phyloP scores from a whole-genome alignment of 495 filamentous ascomycete genomes.

The Penicillium salamii region DNA sequence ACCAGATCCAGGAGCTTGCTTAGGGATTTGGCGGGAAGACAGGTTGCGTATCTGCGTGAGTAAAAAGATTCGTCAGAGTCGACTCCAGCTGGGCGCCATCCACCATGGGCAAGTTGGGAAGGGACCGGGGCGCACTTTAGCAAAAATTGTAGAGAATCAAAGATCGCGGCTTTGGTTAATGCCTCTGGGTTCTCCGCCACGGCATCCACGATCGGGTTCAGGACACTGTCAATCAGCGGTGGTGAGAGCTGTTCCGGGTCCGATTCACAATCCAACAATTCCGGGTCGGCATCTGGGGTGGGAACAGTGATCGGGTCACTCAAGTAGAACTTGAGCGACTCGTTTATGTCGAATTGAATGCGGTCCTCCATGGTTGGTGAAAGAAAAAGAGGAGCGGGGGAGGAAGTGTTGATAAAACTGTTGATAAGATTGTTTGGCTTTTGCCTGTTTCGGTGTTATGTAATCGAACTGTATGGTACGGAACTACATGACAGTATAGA shows the following conservation, averaged over 20 bases:
- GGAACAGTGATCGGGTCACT: conserved; percentile 80
- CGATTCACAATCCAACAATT: conserved; percentile 84
- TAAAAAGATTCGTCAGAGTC: conserved; percentile 62
- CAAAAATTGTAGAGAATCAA: conserved; percentile 92
- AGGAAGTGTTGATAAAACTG: conserved; percentile 23
- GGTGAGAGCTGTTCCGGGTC: conserved; percentile 81
- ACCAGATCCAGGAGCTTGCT: conserved; percentile 94
- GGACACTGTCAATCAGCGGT: conserved; percentile 72
- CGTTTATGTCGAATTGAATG: conserved; percentile 89
- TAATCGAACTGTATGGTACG: too few species aligned
- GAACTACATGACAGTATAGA: too few species aligned
- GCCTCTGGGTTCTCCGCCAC: conserved; percentile 89
- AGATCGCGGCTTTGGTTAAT: conserved; percentile 69
- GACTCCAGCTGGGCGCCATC: conserved; percentile 37
- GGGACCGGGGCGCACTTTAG: conserved; percentile 86
- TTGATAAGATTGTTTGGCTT: conserved; percentile 27
- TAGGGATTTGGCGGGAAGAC: conserved; percentile 73
- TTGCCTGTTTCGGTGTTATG: conserved; percentile 18
- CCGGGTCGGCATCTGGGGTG: conserved; percentile 82
- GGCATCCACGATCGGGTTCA: conserved; percentile 92
- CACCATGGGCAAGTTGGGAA: conserved; percentile 41
- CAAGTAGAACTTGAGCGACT: conserved; percentile 92
- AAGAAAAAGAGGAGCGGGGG: conserved; percentile 16
- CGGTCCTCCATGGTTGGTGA: conserved; percentile 64
- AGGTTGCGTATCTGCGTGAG: conserved; percentile 72